Percentiles rank a stretch among this genome's conserved stretches.
These are phyloP conservation scores for Candida dubliniensis DNA, from an alignment of 1,139 yeast species.

Conservation along the genomic window DNA sequence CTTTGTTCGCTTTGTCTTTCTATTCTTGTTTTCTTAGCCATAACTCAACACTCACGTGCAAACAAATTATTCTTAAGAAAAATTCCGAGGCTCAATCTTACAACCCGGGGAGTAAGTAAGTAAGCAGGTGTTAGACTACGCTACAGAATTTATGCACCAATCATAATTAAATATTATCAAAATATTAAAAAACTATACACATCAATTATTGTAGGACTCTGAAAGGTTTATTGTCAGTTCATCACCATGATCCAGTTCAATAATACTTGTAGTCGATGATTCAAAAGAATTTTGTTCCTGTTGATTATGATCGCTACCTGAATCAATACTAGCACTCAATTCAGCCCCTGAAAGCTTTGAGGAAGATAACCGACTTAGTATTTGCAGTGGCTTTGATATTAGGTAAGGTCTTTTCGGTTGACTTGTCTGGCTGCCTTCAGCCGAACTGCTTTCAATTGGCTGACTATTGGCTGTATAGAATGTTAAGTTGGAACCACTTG, in stretches of 20 bases:
- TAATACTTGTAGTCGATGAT: conserved; percentile 6
- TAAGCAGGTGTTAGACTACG: too few species aligned
- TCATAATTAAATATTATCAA: background rate
- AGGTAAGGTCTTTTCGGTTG: conserved; percentile 9
- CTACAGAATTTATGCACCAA: too few species aligned
- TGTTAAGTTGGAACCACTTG: conserved; percentile 5
- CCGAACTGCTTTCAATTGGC: conserved; percentile 6
- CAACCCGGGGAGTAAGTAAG: too few species aligned
- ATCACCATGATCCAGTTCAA: conserved; percentile 7
- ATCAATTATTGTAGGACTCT: too few species aligned
- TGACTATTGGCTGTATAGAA: conserved; percentile 9
- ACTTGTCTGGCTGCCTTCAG: background rate
- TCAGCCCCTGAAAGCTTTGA: conserved; percentile 9
- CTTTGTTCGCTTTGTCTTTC: too few species aligned
- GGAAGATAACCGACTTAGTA: conserved; percentile 22
- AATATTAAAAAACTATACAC: background rate
- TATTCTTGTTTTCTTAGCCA: too few species aligned
- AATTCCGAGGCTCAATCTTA: too few species aligned
- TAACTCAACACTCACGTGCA: too few species aligned
- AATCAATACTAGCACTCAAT: conserved; percentile 30
- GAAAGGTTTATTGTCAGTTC: conserved; percentile 11
- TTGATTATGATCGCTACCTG: conserved; percentile 11
- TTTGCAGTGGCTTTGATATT: conserved; percentile 28
- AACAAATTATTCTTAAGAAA: too few species aligned
- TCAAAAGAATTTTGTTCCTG: conserved; percentile 8